A percentile compares a stretch with the other conserved stretches of the same genome.
Conservation (phyloP, 768 basidiomycete genomes). For the Boletus vinaceobasis region DNA sequence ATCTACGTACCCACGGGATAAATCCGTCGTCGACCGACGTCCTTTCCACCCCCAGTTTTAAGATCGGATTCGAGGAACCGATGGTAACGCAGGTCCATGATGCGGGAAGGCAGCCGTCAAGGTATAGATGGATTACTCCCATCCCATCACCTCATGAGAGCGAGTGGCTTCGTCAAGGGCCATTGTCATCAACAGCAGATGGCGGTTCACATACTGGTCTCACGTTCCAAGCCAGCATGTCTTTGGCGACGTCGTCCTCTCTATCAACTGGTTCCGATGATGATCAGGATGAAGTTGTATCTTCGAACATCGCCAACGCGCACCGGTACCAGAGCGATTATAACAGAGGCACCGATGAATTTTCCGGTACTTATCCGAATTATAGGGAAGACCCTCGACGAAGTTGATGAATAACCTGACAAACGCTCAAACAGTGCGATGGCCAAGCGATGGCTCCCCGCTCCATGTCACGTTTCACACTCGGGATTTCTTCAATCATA, state of each 20-base stretch:
- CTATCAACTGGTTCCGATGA: slow-evolving; percentile 31
- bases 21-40: slow-evolving; percentile 21
- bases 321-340: slow-evolving; percentile 32
- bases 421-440: neutral
- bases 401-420: neutral
- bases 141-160: slow-evolving; percentile 30
- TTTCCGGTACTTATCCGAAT: slow-evolving; percentile 14
- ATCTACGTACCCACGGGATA: slow-evolving; percentile 72
- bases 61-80: slow-evolving; percentile 44
- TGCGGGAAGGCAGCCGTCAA: slow-evolving; percentile 33
- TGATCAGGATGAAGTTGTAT: slow-evolving; percentile 34
- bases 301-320: slow-evolving; percentile 26
- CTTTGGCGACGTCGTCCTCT: slow-evolving; percentile 34
- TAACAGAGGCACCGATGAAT: slow-evolving; percentile 8
- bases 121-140: slow-evolving; percentile 42
- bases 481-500: slow-evolving; percentile 14
- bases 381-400: neutral
- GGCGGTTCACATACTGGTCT: slow-evolving; percentile 27
- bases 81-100: slow-evolving; percentile 44
- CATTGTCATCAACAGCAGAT: slow-evolving; percentile 13
- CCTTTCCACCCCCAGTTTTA: slow-evolving; percentile 28
- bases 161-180: slow-evolving; percentile 24
- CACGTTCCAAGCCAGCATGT: slow-evolving; percentile 35
- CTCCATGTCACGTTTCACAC: neutral
- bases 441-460: neutral